phyloP scores from a whole-genome alignment of 192 early-diverging fungal genomes.

The Paraglomus brasilianum region DNA sequence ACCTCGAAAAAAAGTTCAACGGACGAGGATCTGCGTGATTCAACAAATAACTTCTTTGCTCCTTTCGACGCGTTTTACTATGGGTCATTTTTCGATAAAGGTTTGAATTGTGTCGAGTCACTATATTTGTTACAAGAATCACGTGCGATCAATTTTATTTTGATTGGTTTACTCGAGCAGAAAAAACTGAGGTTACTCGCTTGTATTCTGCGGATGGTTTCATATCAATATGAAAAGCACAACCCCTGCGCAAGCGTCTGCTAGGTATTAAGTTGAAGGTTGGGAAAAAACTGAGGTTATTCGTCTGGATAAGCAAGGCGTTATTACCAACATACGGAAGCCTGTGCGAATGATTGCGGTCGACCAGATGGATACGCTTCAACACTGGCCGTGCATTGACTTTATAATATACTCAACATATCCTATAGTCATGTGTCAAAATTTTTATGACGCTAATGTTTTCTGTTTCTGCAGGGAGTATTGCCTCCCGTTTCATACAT shows the following conservation, averaged over 20 bases:
- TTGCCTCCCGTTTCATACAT: too few species aligned
- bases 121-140: background rate
- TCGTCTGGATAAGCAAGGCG: slow-evolving; percentile 8
- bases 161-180: slow-evolving; percentile 25
- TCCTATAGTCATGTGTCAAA: too few species aligned
- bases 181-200: slow-evolving; percentile 24
- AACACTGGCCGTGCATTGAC: background rate
- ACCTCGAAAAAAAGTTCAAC: slow-evolving; percentile 20
- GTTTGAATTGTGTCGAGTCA: background rate
- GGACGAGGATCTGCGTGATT: slow-evolving; percentile 10
- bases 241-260: slow-evolving; percentile 12
- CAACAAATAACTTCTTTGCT: slow-evolving; percentile 1
- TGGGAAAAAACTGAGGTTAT: slow-evolving; percentile 18
- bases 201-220: slow-evolving; percentile 26
- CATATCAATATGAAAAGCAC: slow-evolving; percentile 27
- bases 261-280: too few species aligned
- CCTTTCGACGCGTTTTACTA: slow-evolving; percentile 7
- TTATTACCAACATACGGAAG: background rate
- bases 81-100: background rate
- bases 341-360: slow-evolving; percentile 15
- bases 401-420: too few species aligned
- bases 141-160: background rate
- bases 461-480: too few species aligned
- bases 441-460: too few species aligned
- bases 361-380: slow-evolving; percentile 26